phyloP scores from a whole-genome alignment of 192 early-diverging fungal species.

The Coemansia asiatica region DNA sequence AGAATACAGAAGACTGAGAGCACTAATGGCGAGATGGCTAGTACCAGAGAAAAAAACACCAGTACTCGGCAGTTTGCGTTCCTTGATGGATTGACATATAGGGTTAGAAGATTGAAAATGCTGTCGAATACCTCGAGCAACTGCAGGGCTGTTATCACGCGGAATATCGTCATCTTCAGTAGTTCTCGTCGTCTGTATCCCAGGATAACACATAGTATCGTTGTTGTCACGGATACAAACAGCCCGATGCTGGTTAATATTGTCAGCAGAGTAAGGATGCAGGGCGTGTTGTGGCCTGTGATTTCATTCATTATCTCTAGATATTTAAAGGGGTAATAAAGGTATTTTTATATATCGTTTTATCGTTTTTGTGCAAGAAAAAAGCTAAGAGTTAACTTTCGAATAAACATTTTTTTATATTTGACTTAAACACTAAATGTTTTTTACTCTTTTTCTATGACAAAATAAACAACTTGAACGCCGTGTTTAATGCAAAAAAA shows the following conservation, averaged over 20 bases:
- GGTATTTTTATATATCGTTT: neutral
- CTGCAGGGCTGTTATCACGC: slow-evolving; percentile 30
- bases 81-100: slow-evolving; percentile 6
- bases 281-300: slow-evolving; percentile 16
- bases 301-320: slow-evolving; percentile 29
- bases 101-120: slow-evolving; percentile 15
- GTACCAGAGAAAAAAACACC: slow-evolving; percentile 19
- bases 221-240: slow-evolving; percentile 13
- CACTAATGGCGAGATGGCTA: slow-evolving; percentile 23
- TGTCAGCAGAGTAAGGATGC: slow-evolving; percentile 13
- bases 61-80: slow-evolving; percentile 17
- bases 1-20: slow-evolving; percentile 35
- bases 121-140: slow-evolving; percentile 16
- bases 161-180: slow-evolving; percentile 33
- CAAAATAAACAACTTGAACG: neutral
- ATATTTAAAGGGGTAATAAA: neutral
- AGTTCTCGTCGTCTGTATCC: slow-evolving; percentile 24
- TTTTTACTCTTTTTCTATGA: neutral
- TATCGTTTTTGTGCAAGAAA: neutral
- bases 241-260: slow-evolving; percentile 13
- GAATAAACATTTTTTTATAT: too few relatives aligned
- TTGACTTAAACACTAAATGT: too few relatives aligned
- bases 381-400: too few relatives aligned
- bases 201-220: slow-evolving; percentile 12
- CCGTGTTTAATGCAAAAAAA: neutral